These are phyloP conservation scores for Marsdenia floribunda DNA, from an alignment of 257 asterid genomes.

Conservation along the genomic window DNA sequence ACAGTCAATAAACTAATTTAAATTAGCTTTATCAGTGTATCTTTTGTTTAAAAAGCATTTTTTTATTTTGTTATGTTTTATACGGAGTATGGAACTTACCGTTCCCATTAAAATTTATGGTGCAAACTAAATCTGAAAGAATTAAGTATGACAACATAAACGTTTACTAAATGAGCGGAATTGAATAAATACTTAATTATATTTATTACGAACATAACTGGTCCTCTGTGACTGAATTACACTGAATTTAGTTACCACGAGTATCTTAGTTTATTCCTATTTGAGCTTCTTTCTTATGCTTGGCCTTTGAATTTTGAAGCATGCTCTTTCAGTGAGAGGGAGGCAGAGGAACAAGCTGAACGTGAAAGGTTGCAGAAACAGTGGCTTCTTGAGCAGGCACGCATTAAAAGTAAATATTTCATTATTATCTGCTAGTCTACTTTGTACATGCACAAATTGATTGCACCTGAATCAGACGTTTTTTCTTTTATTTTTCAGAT, in stretches of 20 bases:
- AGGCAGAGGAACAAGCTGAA: conserved; percentile 99
- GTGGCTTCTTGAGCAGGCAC: conserved; percentile 71
- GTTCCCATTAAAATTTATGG: not conserved
- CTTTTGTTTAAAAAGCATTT: not conserved
- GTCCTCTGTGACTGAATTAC: not conserved
- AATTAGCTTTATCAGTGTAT: not conserved
- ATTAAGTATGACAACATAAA: not conserved
- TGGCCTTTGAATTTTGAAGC: conserved; percentile 75
- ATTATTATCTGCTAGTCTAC: not conserved
- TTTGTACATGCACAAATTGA: not conserved
- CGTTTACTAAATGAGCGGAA: not conserved
- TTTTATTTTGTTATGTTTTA: not conserved
- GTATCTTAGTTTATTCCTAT: not conserved
- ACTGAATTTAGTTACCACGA: not conserved
- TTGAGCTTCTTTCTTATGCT: conserved; percentile 40
- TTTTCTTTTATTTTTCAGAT: conserved; percentile 34
- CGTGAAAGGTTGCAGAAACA: conserved; percentile 91
- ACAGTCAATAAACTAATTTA: not conserved
- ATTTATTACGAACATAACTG: not conserved
- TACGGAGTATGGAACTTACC: not conserved
- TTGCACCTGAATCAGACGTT: not conserved
- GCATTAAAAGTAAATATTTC: conserved; percentile 60
- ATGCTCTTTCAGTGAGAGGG: conserved; percentile 97
- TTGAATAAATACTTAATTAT: not conserved
- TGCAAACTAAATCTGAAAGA: not conserved